Base-by-base conservation (phyloP, 306 rosid species). In the Prunus mira region DNA sequence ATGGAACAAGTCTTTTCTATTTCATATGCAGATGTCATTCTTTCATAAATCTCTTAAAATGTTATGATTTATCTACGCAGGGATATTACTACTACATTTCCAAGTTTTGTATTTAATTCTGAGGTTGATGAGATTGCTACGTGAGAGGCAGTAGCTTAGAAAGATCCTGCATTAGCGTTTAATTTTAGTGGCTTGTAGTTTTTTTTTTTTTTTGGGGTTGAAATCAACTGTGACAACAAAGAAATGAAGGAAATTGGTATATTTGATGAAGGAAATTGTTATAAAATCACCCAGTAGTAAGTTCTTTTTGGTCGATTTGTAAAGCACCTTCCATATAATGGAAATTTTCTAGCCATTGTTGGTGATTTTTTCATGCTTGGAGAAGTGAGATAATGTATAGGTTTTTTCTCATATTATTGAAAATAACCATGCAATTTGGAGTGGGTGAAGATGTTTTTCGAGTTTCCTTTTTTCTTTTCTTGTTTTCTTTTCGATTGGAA, bases 51-150 rank as follows among this genome's bases (percentile, higher is more conserved):
- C 8, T 17, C 24, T 18, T 12, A 5, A 34, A 54, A 3, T 69
- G 25, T 18, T 22, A 20, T 45, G 10, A 73, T 55, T 56, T 55
- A 3, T 57, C 15, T 27, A 12, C 83, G 91, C 93, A 95, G 99
- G 87, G 96, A 95, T 63, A 83, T 95, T 71, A 95, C 99, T 1
- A 95, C 97, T 12, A 71, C 90, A 11, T 95, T 95, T 65, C 99
- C 99, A 46, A 95, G 97, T 78, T 95, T 95, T 81, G 91, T 95
- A 55, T 95, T 95, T 79, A 65, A 92, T 86, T 85, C 97, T 2
- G 88, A 89, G 84, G 86, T 92, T 67, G 99, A 95, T 6, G 99
- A 92, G 79, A 79, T 91, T 76, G 86, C 81, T 25, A 76, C 89
- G 4, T 95, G 74, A 91, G 60, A 43, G 24, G 46, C 25, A 14